Conservation (phyloP, 345 rosid species). For the Salix suchowensis region DNA sequence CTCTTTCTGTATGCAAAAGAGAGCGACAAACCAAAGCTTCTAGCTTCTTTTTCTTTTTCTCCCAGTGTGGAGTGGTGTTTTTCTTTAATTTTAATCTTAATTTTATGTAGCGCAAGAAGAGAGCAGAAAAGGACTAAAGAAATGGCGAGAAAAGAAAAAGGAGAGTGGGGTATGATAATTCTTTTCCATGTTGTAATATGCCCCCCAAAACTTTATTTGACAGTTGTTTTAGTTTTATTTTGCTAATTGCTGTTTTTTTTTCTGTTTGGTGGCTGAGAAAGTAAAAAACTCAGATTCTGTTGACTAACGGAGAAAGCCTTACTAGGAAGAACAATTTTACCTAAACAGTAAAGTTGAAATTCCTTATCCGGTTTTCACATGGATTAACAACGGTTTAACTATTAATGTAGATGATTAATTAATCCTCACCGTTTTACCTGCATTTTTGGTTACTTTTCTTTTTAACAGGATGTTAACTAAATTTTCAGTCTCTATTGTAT, state of each 20-base stretch:
- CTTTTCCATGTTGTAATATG: too few relatives aligned
- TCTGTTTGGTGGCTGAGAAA: not conserved
- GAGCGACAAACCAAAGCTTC: not conserved
- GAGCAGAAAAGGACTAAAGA: not conserved
- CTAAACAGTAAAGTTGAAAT: not conserved
- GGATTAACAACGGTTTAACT: not conserved
- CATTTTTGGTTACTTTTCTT: too few relatives aligned
- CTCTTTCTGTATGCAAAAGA: not conserved
- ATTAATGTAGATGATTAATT: not conserved
- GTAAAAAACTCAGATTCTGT: not conserved
- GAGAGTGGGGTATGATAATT: not conserved
- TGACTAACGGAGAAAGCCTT: not conserved
- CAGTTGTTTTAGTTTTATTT: not conserved
- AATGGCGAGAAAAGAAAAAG: not conserved
- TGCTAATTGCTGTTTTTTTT: not conserved
- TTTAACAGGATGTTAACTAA: too few relatives aligned
- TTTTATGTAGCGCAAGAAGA: not conserved
- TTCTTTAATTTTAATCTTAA: not conserved
- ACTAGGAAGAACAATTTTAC: not conserved
- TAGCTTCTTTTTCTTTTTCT: not conserved
- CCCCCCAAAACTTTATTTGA: not conserved
- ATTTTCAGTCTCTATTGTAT: too few relatives aligned
- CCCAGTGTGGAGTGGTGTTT: not conserved
- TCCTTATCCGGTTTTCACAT: not conserved
- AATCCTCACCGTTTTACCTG: not conserved